Evolutionary conservation across 805 yeast genomes (phyloP).

Genomic region (Sugiyamaella americana): DNA sequence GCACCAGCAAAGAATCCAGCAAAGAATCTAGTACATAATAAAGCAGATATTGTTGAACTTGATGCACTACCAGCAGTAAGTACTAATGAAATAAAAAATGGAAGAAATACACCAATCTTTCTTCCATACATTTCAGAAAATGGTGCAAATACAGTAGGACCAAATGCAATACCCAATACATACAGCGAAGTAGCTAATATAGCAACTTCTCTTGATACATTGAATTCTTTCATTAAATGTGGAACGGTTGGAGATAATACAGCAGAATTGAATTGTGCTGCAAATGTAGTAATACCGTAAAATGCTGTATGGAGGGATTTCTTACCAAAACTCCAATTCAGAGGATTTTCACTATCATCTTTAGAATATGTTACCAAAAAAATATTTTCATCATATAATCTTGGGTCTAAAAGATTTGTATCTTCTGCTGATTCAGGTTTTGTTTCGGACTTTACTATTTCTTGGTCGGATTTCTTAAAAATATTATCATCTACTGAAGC

Average conservation of each 20-base stretch:
- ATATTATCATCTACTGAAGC: too few species aligned
- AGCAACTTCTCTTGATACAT: slow-evolving; percentile 42
- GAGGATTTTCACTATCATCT: slow-evolving; percentile 53
- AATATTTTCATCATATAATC: slow-evolving; percentile 8
- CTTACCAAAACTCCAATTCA: slow-evolving; percentile 43
- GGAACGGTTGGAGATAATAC: slow-evolving; percentile 37
- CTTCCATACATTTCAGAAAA: slow-evolving; percentile 49
- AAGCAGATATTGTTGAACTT: slow-evolving; percentile 44
- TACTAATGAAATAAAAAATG: slow-evolving; percentile 36
- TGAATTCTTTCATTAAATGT: slow-evolving; percentile 35
- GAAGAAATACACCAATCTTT: slow-evolving; percentile 41
- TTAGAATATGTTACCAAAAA: slow-evolving; percentile 30
- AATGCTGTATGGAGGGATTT: slow-evolving; percentile 37
- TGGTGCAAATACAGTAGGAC: slow-evolving; percentile 63
- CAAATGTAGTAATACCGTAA: slow-evolving; percentile 38
- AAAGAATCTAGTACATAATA: slow-evolving; percentile 50
- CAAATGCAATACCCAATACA: slow-evolving; percentile 61
- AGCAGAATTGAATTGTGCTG: slow-evolving; percentile 44
- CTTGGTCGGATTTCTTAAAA: too few species aligned
- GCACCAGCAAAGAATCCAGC: slow-evolving; percentile 57
- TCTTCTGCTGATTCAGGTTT: not conserved
- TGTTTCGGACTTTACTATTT: too few species aligned
- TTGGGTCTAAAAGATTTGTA: not conserved
- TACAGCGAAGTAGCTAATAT: slow-evolving; percentile 52
- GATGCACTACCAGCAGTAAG: slow-evolving; percentile 49